Evolutionary conservation across 2,329 filamentous ascomycete species (phyloP), one percentile per base, ranked within the genome.

Genomic region (Colletotrichum noveboracense): DNA sequence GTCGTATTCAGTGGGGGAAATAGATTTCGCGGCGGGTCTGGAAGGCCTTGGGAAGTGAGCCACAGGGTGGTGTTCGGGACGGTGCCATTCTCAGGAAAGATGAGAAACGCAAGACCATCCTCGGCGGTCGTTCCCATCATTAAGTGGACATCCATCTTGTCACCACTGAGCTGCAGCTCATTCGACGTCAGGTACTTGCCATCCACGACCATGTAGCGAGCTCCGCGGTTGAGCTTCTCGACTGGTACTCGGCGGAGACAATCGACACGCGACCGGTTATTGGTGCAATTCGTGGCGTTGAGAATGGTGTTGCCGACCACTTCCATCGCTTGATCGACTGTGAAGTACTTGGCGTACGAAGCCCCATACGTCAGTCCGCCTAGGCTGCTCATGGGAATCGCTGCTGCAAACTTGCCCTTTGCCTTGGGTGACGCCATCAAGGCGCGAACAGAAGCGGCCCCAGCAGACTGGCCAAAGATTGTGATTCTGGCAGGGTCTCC

Each of bases 261-360:
- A 21, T 87, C 84, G 38, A 92, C 89, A 43, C 89, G 87, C 6
- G 86, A 87, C 4, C 83, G 81, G 13, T 86, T 86, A 60, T 85
- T 80, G 18, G 87, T 88, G 82, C 91, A 93, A 74, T 89, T 88
- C 3, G 88, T 86, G 7, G 85, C 86, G 5, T 81, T 77, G 72
- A 93, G 87, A 66, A 93, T 88, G 3, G 86, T 83, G n/a, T 86
- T 84, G 0, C 88, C 90, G 1, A 85, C 88, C 1, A 86, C 83
- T 2, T 84, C 79, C 79, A 89, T 87, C 26, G 88, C 88, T 73
- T 91, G 82, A 5, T 86, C 81, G 74, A 92, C 88, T 5, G 90
- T 91, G 78, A 89, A 88, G 82, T 92, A 93, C 28, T 87, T 86
- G 13, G 89, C 90, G 80, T 92, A 93, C 0, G 89, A 88, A 1